phyloP scores from a whole-genome alignment of 2,329 filamentous ascomycete genomes.

The Fusarium proliferatum region DNA sequence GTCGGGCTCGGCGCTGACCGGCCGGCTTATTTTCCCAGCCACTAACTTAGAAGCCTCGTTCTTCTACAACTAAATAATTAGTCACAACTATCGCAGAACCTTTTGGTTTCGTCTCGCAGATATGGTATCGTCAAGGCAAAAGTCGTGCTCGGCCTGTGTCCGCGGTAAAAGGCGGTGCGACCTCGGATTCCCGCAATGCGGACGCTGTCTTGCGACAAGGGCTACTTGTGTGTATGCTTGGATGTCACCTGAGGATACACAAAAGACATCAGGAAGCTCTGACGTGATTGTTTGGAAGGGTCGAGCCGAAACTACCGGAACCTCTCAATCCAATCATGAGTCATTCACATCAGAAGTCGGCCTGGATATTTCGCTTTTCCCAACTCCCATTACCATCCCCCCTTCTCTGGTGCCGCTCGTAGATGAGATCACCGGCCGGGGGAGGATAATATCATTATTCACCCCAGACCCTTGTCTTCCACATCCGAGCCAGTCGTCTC shows the following conservation, averaged over 20 bases:
- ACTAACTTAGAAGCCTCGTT: no score
- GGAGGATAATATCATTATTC: not conserved
- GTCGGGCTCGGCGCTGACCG: not conserved
- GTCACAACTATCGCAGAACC: not conserved
- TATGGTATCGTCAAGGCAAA: not conserved
- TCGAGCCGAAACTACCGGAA: accelerated
- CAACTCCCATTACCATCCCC: not conserved
- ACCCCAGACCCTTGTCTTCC: not conserved
- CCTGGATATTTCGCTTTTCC: not conserved
- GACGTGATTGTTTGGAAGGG: not conserved
- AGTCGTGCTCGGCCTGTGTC: not conserved
- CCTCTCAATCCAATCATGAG: accelerated
- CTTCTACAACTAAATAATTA: no score
- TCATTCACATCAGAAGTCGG: accelerated
- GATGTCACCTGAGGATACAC: not conserved
- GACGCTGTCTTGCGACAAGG: not conserved
- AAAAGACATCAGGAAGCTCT: accelerated
- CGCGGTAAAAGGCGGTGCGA: not conserved
- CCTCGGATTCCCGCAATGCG: not conserved
- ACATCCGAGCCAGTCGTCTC: accelerated
- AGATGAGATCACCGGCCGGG: not conserved
- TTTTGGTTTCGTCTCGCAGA: no score
- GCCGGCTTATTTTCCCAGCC: no score
- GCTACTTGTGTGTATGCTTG: not conserved
- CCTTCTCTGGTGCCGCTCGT: not conserved